Base-by-base conservation (phyloP, 2,329 filamentous ascomycete species). In the Aurifilum marmelostoma region DNA sequence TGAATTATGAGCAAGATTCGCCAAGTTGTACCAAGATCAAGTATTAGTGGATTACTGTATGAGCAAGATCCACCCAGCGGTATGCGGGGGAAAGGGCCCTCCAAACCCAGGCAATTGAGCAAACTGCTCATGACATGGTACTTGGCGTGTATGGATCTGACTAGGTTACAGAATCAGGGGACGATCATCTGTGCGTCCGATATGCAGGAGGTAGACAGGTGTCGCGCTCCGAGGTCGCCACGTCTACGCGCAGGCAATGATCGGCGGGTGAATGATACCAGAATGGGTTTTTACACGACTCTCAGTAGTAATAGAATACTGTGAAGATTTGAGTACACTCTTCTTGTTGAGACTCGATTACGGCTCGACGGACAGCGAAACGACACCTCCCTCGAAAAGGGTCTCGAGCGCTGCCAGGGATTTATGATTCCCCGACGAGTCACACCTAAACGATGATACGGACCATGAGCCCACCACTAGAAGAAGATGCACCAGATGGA, bases 401-500 rank as follows among this genome's bases (percentile, higher is more conserved):
- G n/a, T 27, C 27, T 8, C 4, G 27, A 29, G 52, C 24, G 6
- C 3, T 56, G 16, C 24, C 14, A 8, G 27, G 12, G 27, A 12
- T 6, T 9, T 29, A 27, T 14, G 18, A 3, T 29, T n/a, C n/a
- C 34, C 34, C 34, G 34, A 34, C 34, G 34, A 34, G 34, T 37
- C 12, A 16, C 5, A 21, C 37, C 16, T 29, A 50, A 18, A 29
- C n/a, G 8, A 41, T 7, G 34, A 39, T 65, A 16, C 34, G 4
- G 34, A 8, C 50, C 2, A 37, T 12, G 16, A 43, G 34, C 16
- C 3, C 18, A 29, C 9, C 8, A 5, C 7, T n/a, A 16, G 56
- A 24, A 16, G 56, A 24, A 27, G 58, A 52, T 11, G 39, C 41
- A 39, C 67, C 67, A 2, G 74, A 76, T 63, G 75, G 75, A 41